A percentile compares a stretch with the other conserved stretches of the same genome.
Evolutionary conservation across 2,329 filamentous ascomycete genomes (phyloP).

Genomic region (Teratosphaeria viscida): DNA sequence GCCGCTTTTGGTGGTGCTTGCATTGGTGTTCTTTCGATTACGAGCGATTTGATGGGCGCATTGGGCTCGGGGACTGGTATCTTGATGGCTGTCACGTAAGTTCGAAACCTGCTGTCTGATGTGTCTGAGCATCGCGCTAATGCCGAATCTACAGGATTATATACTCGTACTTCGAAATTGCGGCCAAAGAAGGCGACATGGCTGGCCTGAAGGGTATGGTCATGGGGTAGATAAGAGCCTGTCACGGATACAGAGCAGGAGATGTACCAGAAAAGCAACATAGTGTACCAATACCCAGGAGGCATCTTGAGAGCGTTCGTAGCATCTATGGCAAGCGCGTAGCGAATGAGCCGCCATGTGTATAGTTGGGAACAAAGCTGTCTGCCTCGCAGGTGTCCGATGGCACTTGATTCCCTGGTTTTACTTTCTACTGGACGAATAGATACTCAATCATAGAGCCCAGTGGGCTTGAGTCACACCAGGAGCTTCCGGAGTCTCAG

Average conservation of each 20-base stretch:
- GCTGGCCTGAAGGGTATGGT: conserved; percentile 62
- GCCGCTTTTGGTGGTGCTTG: conserved; percentile 97
- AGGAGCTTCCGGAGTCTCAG: background rate
- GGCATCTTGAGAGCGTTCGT: background rate
- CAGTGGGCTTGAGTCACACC: background rate
- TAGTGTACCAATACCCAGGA: background rate
- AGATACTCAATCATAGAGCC: background rate
- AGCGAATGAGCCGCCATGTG: background rate
- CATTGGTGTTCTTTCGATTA: conserved; percentile 93
- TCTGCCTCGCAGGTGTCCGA: background rate
- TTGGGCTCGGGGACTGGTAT: conserved; percentile 96
- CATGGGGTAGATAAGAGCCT: conserved; percentile 28
- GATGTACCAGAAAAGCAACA: background rate
- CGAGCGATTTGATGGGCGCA: conserved; percentile 89
- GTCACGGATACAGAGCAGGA: background rate
- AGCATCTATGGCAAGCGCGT: background rate
- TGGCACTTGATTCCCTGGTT: background rate
- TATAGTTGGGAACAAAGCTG: background rate
- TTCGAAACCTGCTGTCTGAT: conserved; percentile 19
- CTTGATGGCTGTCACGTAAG: conserved; percentile 94
- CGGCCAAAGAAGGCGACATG: conserved; percentile 95
- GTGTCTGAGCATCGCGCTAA: background rate
- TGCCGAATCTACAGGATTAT: conserved; percentile 1
- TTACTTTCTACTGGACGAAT: background rate
- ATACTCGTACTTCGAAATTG: conserved; percentile 80